Evolutionary conservation across 805 yeast genomes (phyloP).

Genomic region (Pichia deserticola): DNA sequence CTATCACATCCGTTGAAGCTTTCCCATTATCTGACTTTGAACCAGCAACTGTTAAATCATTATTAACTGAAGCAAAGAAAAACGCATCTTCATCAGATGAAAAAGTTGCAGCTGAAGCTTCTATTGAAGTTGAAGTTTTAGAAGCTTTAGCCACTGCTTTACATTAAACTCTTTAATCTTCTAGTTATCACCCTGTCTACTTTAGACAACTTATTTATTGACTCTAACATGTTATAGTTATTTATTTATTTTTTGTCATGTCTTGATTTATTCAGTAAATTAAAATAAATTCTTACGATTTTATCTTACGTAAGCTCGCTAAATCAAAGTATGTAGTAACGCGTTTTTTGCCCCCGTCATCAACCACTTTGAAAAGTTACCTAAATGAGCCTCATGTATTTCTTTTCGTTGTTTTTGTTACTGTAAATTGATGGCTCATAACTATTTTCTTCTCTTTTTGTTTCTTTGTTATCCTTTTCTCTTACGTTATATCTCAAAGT

Average conservation of each 20-base stretch:
- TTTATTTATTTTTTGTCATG: slow-evolving; percentile 11
- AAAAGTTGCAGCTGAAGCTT: slow-evolving; percentile 87
- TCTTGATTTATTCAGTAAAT: slow-evolving; percentile 9
- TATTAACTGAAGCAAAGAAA: slow-evolving; percentile 91
- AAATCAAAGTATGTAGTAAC: no score
- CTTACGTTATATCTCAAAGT: no score
- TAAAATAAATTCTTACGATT: slow-evolving; percentile 7
- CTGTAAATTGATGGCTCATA: no score
- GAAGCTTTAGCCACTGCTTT: slow-evolving; percentile 83
- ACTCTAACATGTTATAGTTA: slow-evolving; percentile 7
- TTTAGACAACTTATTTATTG: slow-evolving; percentile 2
- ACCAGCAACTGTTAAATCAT: slow-evolving; percentile 65
- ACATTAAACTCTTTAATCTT: slow-evolving; percentile 8
- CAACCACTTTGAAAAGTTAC: no score
- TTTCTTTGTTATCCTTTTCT: no score
- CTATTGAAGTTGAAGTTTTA: slow-evolving; percentile 90
- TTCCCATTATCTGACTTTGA: slow-evolving; percentile 85
- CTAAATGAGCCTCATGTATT: no score
- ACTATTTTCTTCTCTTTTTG: no score
- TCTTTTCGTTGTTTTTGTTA: no score
- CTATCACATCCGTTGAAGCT: slow-evolving; percentile 93
- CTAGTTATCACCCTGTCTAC: not conserved
- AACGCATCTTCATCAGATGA: slow-evolving; percentile 80
- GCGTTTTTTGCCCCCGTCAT: no score
- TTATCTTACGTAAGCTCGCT: not conserved